These are phyloP conservation scores for Teratosphaeriaceae sp. DNA, from an alignment of 2,329 filamentous ascomycete species.

Conservation along the genomic window DNA sequence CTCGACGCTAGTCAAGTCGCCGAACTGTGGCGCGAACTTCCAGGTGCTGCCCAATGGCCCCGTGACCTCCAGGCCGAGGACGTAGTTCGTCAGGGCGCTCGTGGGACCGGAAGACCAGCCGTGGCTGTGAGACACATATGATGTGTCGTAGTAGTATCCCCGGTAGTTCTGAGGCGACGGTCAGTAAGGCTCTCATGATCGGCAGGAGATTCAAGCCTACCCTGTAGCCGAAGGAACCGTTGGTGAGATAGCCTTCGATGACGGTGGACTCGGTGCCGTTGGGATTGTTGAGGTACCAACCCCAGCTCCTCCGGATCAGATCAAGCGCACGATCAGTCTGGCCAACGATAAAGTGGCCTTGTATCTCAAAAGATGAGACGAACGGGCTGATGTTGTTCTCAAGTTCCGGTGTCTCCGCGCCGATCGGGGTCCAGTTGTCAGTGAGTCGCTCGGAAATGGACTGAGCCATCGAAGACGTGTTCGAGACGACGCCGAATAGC, in stretches of 20 bases:
- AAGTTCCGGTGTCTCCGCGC: slow-evolving; percentile 40
- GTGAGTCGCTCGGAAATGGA: slow-evolving; percentile 33
- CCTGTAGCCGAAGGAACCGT: too few relatives aligned
- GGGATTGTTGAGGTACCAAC: slow-evolving; percentile 34
- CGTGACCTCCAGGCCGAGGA: slow-evolving; percentile 39
- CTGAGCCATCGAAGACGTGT: slow-evolving; percentile 23
- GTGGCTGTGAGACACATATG: slow-evolving; percentile 25
- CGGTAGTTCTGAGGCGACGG: too few relatives aligned
- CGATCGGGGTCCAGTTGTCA: slow-evolving; percentile 38
- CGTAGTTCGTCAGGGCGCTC: slow-evolving; percentile 37
- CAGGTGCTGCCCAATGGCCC: slow-evolving; percentile 36
- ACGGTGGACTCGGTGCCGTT: slow-evolving; percentile 40
- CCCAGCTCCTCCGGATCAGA: slow-evolving; percentile 37
- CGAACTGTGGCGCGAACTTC: slow-evolving; percentile 40
- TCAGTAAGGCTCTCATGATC: too few relatives aligned
- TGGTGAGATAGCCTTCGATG: slow-evolving; percentile 36
- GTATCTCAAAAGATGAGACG: slow-evolving; percentile 37
- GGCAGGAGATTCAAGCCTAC: too few relatives aligned
- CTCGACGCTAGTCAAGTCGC: slow-evolving; percentile 36
- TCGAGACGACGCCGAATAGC: slow-evolving; percentile 32
- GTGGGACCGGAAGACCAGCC: slow-evolving; percentile 34
- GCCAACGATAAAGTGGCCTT: slow-evolving; percentile 36
- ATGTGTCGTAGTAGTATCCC: slow-evolving; percentile 20
- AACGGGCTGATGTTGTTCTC: slow-evolving; percentile 37
- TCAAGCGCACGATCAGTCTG: slow-evolving; percentile 35